Evolutionary conservation across 2,329 filamentous ascomycete species (phyloP).

Genomic region (Cryphonectria parasitica): DNA sequence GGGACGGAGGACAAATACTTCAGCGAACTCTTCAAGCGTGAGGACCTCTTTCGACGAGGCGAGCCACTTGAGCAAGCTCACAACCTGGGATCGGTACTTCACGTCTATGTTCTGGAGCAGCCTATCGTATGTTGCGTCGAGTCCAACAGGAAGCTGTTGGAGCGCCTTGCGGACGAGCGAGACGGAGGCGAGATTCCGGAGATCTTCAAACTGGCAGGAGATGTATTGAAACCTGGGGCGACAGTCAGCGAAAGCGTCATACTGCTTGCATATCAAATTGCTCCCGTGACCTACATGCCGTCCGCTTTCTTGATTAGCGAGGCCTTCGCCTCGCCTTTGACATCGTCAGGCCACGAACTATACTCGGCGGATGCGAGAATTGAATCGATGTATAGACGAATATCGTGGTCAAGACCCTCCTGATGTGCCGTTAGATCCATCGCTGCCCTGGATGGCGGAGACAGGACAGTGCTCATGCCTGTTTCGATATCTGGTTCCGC

Average conservation of each 20-base stretch:
- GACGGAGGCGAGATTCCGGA: neutral
- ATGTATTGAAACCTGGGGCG: neutral
- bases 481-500: neutral
- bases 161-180: neutral
- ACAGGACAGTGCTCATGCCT: neutral
- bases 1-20: neutral
- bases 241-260: neutral
- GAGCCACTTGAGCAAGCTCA: neutral
- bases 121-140: neutral
- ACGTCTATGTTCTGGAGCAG: neutral
- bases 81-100: neutral
- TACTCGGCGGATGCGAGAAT: neutral
- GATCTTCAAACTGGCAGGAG: neutral
- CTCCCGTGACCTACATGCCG: neutral
- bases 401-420: rapidly evolving
- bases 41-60: neutral
- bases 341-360: neutral
- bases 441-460: neutral
- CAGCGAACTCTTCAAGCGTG: neutral
- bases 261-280: neutral
- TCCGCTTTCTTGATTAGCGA: neutral
- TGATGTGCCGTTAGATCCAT: neutral
- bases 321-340: neutral
- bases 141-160: neutral
- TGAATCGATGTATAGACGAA: neutral